Base-by-base conservation (phyloP, 495 filamentous ascomycete genomes). In the Penicillium subrubescens region DNA sequence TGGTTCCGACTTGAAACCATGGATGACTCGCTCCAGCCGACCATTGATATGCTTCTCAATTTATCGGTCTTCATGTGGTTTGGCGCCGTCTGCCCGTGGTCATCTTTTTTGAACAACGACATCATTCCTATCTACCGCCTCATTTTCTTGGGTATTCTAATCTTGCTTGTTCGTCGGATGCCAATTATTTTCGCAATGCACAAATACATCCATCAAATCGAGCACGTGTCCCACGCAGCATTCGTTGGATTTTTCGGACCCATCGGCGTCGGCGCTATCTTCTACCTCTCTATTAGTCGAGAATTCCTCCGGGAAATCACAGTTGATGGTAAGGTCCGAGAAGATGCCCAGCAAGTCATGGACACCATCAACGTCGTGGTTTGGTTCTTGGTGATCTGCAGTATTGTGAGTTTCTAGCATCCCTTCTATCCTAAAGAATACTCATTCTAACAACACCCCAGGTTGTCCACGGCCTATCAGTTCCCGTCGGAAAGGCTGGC, bases 171-270 rank as follows among this genome's bases (percentile, higher is more conserved):
- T 19, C 86, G 94, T 55, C 90, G 94, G 7, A 81, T 93, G 27
- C 94, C 94, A 0, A 85, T 91, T 62, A 82, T 97, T 19, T 84
- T 92, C 37, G 84, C 83, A 11, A 78, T 94, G 71, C 89, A 92
- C 75, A 89, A 86, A 73, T 83, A 84, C 57, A 94, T 97, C 55
- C 88, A 86, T 52, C 92, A 96, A 72, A 92, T 96, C 55, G 88
- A 93, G 63, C 84, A 90, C 44, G 67, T 86, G 8, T 79, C 81
- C 11, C 91, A 96, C 64, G 92, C 93, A 3, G 78, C 88, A 2
- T 96, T 96, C 65, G 90, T 93, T 34, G 94, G 93, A 6, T 96
- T 96, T 81, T 97, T 97, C 67, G 94, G 94, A 0, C 94, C 93
- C 12, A 94, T 98, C 63, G 94, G 94, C n/a, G 92, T 97, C 7